phyloP scores from a whole-genome alignment of 345 rosid genomes.

The Moricandia arvensis region DNA sequence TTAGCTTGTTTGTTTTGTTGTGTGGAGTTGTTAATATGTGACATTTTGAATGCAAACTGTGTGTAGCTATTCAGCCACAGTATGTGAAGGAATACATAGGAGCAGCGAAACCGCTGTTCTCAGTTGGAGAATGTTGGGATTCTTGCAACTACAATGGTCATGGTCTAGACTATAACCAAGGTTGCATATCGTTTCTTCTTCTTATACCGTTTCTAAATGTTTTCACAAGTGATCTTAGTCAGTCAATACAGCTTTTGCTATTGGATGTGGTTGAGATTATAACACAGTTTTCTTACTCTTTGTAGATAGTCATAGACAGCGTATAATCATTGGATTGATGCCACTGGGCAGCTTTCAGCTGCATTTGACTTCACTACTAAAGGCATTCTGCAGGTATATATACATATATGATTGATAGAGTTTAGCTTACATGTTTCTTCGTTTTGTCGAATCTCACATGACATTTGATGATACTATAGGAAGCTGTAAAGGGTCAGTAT shows the following conservation, averaged over 20 bases:
- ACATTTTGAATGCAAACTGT: neutral
- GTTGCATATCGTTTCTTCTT: constrained; percentile 39
- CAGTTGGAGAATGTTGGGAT: constrained; percentile 95
- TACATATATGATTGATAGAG: neutral
- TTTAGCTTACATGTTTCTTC: neutral
- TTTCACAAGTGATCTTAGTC: neutral
- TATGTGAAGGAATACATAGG: constrained; percentile 86
- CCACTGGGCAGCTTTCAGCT: constrained; percentile 67
- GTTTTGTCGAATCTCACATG: neutral
- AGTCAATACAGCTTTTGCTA: neutral
- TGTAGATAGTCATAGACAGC: constrained; percentile 81
- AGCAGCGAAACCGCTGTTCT: constrained; percentile 74
- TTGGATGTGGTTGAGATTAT: neutral
- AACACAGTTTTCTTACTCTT: neutral
- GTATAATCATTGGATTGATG: constrained; percentile 83
- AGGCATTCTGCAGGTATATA: constrained; percentile 75
- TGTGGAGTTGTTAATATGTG: neutral
- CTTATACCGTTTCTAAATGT: neutral
- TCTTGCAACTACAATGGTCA: constrained; percentile 68
- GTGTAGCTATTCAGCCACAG: constrained; percentile 69
- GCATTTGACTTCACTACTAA: constrained; percentile 96
- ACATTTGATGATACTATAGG: constrained; percentile 39
- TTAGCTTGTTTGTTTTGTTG: neutral
- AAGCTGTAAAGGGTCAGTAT: constrained; percentile 82
- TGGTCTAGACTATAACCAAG: constrained; percentile 80